These are phyloP conservation scores for Calocybe gangraenosa DNA, from an alignment of 768 basidiomycete species.

Conservation along the genomic window DNA sequence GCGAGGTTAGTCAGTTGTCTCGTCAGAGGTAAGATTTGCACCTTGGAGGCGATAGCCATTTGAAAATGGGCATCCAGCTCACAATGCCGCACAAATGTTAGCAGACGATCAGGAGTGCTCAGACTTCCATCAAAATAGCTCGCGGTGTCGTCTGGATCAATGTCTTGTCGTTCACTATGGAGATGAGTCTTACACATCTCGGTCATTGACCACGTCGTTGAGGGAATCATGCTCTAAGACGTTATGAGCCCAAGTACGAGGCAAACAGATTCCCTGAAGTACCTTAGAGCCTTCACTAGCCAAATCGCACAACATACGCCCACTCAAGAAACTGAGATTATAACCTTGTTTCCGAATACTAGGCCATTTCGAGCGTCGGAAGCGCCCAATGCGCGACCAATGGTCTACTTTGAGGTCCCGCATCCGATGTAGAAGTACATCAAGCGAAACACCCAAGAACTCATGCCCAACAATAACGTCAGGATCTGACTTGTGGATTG, in stretches of 20 bases:
- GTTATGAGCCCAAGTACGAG: too few species aligned
- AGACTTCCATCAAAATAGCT: constrained; percentile 84
- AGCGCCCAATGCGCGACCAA: constrained; percentile 91
- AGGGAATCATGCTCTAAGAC: constrained; percentile 86
- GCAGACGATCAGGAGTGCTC: constrained; percentile 66
- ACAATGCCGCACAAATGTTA: constrained; percentile 90
- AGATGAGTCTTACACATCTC: constrained; percentile 96
- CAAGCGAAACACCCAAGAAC: constrained; percentile 84
- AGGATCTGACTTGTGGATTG: constrained; percentile 83
- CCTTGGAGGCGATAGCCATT: constrained; percentile 94
- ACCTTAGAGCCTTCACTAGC: constrained; percentile 95
- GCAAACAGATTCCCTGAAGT: too few species aligned
- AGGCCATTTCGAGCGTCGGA: constrained; percentile 82
- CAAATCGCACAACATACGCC: constrained; percentile 87
- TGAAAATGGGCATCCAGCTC: constrained; percentile 96
- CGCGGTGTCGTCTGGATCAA: constrained; percentile 93
- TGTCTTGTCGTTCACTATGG: constrained; percentile 83
- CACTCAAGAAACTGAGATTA: constrained; percentile 79
- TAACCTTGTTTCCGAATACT: constrained; percentile 76
- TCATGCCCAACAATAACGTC: constrained; percentile 95
- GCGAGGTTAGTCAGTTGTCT: constrained; percentile 93
- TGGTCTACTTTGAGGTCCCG: constrained; percentile 86
- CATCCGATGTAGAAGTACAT: constrained; percentile 89
- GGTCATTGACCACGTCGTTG: constrained; percentile 96
- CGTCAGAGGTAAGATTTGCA: constrained; percentile 90